Base-by-base conservation (phyloP, 2,329 filamentous ascomycete genomes). In the Falciphora oryzae region DNA sequence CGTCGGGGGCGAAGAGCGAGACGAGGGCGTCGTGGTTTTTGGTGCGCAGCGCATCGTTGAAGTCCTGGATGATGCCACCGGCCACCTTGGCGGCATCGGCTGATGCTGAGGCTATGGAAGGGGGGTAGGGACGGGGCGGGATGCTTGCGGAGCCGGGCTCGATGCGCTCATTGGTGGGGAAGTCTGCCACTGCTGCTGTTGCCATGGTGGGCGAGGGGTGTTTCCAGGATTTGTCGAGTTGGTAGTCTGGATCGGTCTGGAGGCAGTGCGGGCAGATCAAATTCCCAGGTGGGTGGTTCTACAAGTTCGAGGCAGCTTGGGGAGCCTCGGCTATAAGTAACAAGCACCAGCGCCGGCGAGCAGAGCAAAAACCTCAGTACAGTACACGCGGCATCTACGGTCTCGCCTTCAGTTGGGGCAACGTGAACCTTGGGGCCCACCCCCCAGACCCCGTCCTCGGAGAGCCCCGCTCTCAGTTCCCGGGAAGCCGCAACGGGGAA, bases 101-200 rank as follows among this genome's bases (percentile, higher is more conserved):
- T 27, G 74, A 69, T 28, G 70, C 70, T 22, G 73, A 68, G 4
- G 70, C 65, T 44, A 66, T 67, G 64, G 70, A 64, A 25, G 75
- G 67, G 11, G 76, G 81, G 61, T 82, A 80, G 29, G 76, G 71
- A n/a, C 78, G 80, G 3, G 82, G 70, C 2, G 74, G 71, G 57
- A 85, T 77, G 70, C 87, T 86, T 71, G 82, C 72, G 0, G 85
- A 88, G 63, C 85, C 86, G 0, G 82, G 79, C 69, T 71, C 71
- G 56, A 62, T 57, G 14, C 64, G 53, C 32, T 63, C 25, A n/a
- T 61, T 38, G n/a, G 59, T 29, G 32, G 64, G 64, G 32, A 62
- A 62, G 28, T 65, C n/a, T 56, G 56, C 10, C 6, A 50, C 60
- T 16, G 28, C 38, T 8, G 35, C 28, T 27, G 60, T 18, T 11